Evolutionary conservation across 768 basidiomycete genomes (phyloP).

Genomic region (Pulveroboletus sp.): DNA sequence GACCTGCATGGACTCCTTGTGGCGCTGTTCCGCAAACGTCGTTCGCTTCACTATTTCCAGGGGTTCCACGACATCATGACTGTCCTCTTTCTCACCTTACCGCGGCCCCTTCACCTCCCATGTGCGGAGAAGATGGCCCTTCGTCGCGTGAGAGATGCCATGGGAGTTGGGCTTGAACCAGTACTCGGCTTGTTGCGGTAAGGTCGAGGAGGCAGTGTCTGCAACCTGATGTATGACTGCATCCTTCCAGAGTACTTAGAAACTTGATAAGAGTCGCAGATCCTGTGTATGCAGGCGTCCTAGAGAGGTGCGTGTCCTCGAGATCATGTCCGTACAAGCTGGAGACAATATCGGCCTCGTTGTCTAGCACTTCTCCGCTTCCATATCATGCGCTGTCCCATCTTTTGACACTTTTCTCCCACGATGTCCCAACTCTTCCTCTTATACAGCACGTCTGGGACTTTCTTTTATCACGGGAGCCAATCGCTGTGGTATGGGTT

Average conservation of each 20-base stretch:
- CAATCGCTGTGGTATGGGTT: constrained; percentile 78
- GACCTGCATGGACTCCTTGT: constrained; percentile 72
- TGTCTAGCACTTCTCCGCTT: constrained; percentile 61
- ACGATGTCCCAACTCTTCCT: constrained; percentile 85
- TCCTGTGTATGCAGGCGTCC: constrained; percentile 58
- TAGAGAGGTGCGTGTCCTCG: constrained; percentile 52
- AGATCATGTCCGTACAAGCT: not conserved
- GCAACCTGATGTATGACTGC: not conserved
- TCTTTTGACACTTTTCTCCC: constrained; percentile 86
- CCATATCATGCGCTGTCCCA: constrained; percentile 90
- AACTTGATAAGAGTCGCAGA: constrained; percentile 71
- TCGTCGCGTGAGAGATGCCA: constrained; percentile 69
- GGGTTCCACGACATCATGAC: constrained; percentile 93
- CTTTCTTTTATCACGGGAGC: constrained; percentile 79
- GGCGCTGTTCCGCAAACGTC: constrained; percentile 66
- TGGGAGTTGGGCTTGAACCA: constrained; percentile 82
- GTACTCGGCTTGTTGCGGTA: constrained; percentile 77
- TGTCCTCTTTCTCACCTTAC: constrained; percentile 74
- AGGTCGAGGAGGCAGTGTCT: not conserved
- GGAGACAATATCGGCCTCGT: not conserved
- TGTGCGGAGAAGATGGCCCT: constrained; percentile 43
- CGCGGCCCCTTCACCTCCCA: constrained; percentile 49
- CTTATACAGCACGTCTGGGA: constrained; percentile 92
- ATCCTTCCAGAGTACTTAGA: constrained; percentile 55
- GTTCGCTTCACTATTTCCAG: constrained; percentile 79